A percentile compares a stretch with the other conserved stretches of the same genome.
These are phyloP conservation scores for Ambrosia hybrid DNA, from an alignment of 140 eudicot genomes.

Conservation along the genomic window DNA sequence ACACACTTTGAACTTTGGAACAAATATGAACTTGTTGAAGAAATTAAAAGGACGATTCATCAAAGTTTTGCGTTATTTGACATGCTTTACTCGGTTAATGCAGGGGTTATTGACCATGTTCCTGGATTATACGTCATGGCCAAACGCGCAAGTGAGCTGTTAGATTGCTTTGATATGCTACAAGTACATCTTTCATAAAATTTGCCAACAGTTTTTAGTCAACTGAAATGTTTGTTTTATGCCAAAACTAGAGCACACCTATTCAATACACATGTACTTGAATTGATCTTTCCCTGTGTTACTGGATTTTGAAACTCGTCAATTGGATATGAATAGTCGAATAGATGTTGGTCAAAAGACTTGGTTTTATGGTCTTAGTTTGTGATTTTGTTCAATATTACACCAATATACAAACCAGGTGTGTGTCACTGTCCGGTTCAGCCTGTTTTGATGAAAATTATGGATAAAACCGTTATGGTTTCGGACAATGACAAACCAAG, in stretches of 20 bases:
- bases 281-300: not conserved
- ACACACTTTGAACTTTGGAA: no score
- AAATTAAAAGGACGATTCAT: not conserved
- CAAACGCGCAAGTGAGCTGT: slow-evolving; percentile 3
- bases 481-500: no score
- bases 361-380: no score
- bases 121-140: slow-evolving; percentile 2
- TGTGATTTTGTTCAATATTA: no score
- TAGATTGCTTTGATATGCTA: slow-evolving; percentile 9
- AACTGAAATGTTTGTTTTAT: not conserved
- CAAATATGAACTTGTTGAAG: no score
- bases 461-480: no score
- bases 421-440: no score
- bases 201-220: not conserved
- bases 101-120: slow-evolving; percentile 36
- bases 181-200: not conserved
- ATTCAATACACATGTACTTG: slow-evolving; percentile 10
- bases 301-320: slow-evolving; percentile 9
- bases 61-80: slow-evolving; percentile 7
- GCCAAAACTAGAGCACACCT: not conserved
- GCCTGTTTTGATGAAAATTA: no score
- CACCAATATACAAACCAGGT: no score
- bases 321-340: no score
- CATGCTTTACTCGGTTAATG: slow-evolving; percentile 5
- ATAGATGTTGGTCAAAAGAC: no score